Evolutionary conservation across 129 eudicot genomes (phyloP).

Genomic region (carrot (Daucus carota)): DNA sequence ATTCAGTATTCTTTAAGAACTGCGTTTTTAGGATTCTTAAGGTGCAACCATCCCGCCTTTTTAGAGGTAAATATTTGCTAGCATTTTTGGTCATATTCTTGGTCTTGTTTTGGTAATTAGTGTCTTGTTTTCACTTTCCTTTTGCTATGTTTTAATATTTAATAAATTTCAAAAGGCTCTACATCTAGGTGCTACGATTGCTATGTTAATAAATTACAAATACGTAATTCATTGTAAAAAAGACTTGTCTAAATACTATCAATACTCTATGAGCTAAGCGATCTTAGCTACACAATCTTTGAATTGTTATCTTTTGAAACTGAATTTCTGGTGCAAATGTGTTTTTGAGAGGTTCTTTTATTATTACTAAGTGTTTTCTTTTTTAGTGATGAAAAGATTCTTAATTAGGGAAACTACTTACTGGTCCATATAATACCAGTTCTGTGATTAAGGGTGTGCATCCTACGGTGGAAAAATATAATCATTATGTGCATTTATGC

Average conservation of each 20-base stretch:
- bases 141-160: not conserved
- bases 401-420: not conserved
- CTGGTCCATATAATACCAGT: not conserved
- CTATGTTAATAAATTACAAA: not conserved
- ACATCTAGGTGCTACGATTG: not conserved
- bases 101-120: not conserved
- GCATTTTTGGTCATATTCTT: not conserved
- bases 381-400: not conserved
- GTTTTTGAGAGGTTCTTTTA: not conserved
- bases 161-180: not conserved
- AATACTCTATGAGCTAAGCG: not conserved
- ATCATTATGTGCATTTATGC: not conserved
- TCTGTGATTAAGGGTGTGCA: not conserved
- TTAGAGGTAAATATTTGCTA: constrained; percentile 50
- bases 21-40: constrained; percentile 80
- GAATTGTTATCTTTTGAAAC: not conserved
- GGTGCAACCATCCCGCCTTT: constrained; percentile 65
- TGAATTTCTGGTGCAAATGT: not conserved
- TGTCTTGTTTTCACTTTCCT: not conserved
- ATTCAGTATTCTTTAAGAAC: constrained; percentile 76
- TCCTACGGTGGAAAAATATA: not conserved
- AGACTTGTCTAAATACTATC: no score
- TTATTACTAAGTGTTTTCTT: not conserved
- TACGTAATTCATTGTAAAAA: not conserved
- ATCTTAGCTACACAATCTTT: no score